Base-by-base conservation (phyloP, 352 stramenopile genomes). In the Globisporangium cystogenes region DNA sequence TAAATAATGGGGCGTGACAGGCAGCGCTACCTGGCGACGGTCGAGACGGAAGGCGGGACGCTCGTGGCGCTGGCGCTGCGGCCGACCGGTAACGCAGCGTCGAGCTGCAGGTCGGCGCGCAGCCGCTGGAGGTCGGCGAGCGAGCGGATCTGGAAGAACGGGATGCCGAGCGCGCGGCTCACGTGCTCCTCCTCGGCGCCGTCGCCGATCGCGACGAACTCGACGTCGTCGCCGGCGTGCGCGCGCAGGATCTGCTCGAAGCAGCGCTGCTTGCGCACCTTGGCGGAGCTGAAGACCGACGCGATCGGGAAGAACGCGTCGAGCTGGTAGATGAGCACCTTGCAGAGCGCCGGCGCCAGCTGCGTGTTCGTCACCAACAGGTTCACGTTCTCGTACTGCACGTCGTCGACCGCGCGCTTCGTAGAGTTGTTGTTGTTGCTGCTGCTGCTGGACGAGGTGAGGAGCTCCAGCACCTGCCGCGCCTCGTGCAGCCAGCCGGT, bases 321-420 rank as follows among this genome's bases (percentile, higher is more conserved):
- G 37, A 93, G 65, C 43, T 83, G 64, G 62, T 93, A 93, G 60
- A 93, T 87, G 26, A 93, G 65, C 50, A 77, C 90, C 63, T 93
- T 93, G 67, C 82, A 93, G 33, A 93, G 62, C 43, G 80, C 82
- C 21, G 82, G 82, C 35, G 84, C 76, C 15, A 93, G 62, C 51
- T 90, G 82, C 26, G 82, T 86, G 62, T 93, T 93, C 51, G 82
- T 93, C 24, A 93, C 82, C 50, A 93, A 62, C 18, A 93, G 66
- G 47, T 93, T 93, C 31, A 87, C 60, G 35, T 83, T 74, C 53
- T 85, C 74, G 40, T 79, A 72, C 18, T 73, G 51, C 6, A 53
- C 55, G 7, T 29, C 5, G 4, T 31, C n/a, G n/a, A n/a, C 14
- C 7, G 4, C 15, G 3, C 41, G 24, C 16, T 18, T n/a, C n/a